Evolutionary conservation across 208 protist genomes (phyloP), one percentile per base, ranked within the genome.

Genomic region (Crithidia mellificae): DNA sequence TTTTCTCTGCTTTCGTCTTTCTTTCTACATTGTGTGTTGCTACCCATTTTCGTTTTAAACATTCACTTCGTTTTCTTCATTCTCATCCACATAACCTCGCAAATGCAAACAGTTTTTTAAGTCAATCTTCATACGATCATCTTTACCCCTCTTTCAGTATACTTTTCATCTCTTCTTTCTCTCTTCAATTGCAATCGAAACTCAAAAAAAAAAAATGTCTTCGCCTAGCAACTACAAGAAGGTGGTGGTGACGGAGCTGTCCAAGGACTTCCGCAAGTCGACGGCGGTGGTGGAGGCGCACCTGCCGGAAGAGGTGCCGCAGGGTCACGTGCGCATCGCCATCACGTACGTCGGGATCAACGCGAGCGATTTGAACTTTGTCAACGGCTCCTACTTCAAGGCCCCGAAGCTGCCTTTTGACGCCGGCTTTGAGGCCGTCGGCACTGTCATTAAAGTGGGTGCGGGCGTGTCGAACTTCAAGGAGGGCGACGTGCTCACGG

Each of bases 341-440:
- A 74, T 83, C 22, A 63, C 43, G 30, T 94, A 85, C 64, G 73
- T 80, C 29, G 88, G 85, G 32, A 72, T 91, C 47, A 94, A 94
- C 72, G 88, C 88, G 8, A 91, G 81, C 34, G 88, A 94, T 58
- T 25, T 91, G 36, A 89, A 90, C 73, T 89, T 88, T 66, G 78
- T 79, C 11, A 78, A 72, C 47, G 85, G 84, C 12, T 65, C 70
- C 39, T 87, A 92, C 72, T 76, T 78, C 57, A 64, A 68, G 25
- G 64, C 75, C 49, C 63, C 61, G 25, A 36, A 50, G 51, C 68
- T 77, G 6, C 88, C 88, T 9, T 86, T 88, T 56, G 88, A 91
- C 58, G 91, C 82, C 65, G 88, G 88, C 22, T 90, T 94, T 46
- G 88, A 94, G 78, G 85, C 72, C 6, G 68, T 87, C 46, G 88